These are phyloP conservation scores for Pseudogymnoascus sp. DNA, from an alignment of 2,329 filamentous ascomycete genomes.

Conservation along the genomic window DNA sequence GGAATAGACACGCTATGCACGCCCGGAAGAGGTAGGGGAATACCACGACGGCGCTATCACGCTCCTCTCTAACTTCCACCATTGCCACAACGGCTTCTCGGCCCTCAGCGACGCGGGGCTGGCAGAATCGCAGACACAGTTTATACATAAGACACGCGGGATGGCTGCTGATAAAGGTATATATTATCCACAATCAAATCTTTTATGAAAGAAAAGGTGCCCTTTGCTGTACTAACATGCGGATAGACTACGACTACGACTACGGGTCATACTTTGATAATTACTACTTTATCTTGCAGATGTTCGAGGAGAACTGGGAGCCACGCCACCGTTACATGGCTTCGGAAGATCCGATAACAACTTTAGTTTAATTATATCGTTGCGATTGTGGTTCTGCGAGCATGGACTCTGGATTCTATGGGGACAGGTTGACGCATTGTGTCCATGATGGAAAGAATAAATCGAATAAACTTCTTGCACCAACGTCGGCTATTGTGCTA, in stretches of 20 bases:
- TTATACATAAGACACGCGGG: neutral
- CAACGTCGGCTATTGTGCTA: no score
- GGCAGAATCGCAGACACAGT: neutral
- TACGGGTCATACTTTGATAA: slow-evolving; percentile 48
- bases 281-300: slow-evolving; percentile 53
- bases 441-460: no score
- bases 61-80: slow-evolving; percentile 58
- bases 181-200: no score
- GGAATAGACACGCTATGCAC: slow-evolving; percentile 46
- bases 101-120: slow-evolving; percentile 39
- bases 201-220: no score
- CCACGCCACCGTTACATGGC: no score
- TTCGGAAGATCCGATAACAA: no score
- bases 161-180: neutral
- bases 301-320: slow-evolving; percentile 51
- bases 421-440: no score
- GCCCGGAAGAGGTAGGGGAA: slow-evolving; percentile 50
- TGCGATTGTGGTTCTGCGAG: no score
- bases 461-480: no score
- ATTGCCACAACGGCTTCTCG: slow-evolving; percentile 54
- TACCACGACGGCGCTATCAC: slow-evolving; percentile 55
- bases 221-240: slow-evolving; percentile 21
- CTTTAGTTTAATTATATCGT: no score
- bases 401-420: no score
- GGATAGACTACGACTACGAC: no score